Evolutionary conservation across 2,329 filamentous ascomycete genomes (phyloP).

Genomic region (Microsporum canis): DNA sequence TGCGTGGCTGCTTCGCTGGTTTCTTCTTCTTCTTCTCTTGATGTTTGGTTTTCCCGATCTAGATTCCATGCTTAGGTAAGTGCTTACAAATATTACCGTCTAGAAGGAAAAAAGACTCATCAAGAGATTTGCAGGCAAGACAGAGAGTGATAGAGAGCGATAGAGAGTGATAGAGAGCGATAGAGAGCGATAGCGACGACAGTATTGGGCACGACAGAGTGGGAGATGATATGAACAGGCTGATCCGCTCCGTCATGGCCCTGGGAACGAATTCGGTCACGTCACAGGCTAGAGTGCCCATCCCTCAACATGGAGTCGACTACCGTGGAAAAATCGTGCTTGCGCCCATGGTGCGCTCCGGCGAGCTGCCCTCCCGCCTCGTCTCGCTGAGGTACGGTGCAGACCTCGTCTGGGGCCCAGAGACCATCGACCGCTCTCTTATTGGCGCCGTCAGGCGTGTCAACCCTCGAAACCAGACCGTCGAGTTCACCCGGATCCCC

Average conservation of each 20-base stretch:
- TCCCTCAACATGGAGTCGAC: constrained; percentile 79
- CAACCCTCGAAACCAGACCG: constrained; percentile 63
- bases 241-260: neutral
- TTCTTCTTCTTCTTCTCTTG: too few species aligned
- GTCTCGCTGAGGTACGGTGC: constrained; percentile 88
- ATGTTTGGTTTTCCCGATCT: neutral
- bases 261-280: neutral
- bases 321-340: constrained; percentile 90
- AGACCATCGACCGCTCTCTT: constrained; percentile 84
- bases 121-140: neutral
- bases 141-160: neutral
- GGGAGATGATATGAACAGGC: neutral
- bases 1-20: too few species aligned
- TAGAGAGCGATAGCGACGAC: neutral
- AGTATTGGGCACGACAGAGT: neutral
- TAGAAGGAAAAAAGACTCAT: neutral
- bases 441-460: constrained; percentile 72
- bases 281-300: constrained; percentile 49
- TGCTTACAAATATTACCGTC: neutral
- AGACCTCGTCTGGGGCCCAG: constrained; percentile 94
- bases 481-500: constrained; percentile 72
- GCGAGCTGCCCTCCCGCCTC: constrained; percentile 81
- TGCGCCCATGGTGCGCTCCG: constrained; percentile 96
- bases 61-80: neutral
- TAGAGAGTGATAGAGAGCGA: neutral